Evolutionary conservation across 768 basidiomycete species (phyloP).

Genomic region (Mycena vitilis): DNA sequence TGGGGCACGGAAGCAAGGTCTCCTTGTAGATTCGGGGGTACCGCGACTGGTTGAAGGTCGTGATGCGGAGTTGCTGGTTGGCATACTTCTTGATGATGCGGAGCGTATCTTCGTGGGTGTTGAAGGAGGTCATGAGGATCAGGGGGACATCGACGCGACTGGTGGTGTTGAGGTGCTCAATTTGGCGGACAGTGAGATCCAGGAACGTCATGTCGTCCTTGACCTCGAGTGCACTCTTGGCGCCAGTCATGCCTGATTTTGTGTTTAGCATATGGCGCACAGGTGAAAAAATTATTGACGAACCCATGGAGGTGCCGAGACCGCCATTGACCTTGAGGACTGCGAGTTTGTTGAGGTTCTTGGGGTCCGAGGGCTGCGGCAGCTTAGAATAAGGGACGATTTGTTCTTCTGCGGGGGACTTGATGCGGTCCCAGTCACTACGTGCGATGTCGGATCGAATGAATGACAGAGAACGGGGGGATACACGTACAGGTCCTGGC

Average conservation of each 20-base stretch:
- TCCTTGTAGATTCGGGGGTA: conserved; percentile 95
- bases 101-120: conserved; percentile 96
- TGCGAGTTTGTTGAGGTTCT: conserved; percentile 90
- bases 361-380: conserved; percentile 64
- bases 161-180: conserved; percentile 93
- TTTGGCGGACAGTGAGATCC: conserved; percentile 93
- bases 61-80: conserved; percentile 94
- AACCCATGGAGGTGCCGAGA: conserved; percentile 90
- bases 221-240: conserved; percentile 95
- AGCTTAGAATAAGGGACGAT: conserved; percentile 86
- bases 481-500: conserved; percentile 81
- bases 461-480: conserved; percentile 14
- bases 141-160: conserved; percentile 92
- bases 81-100: conserved; percentile 98
- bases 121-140: conserved; percentile 99
- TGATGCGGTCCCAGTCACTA: conserved; percentile 92
- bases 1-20: conserved; percentile 85
- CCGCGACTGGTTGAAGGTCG: conserved; percentile 92
- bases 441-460: conserved; percentile 21
- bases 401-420: conserved; percentile 86
- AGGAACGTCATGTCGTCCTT: conserved; percentile 99
- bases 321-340: conserved; percentile 97
- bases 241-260: conserved; percentile 74
- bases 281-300: conserved; percentile 38
- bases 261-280: conserved; percentile 39